Conservation (phyloP, 2,329 filamentous ascomycete species). For the Fusarium tjaetaba region DNA sequence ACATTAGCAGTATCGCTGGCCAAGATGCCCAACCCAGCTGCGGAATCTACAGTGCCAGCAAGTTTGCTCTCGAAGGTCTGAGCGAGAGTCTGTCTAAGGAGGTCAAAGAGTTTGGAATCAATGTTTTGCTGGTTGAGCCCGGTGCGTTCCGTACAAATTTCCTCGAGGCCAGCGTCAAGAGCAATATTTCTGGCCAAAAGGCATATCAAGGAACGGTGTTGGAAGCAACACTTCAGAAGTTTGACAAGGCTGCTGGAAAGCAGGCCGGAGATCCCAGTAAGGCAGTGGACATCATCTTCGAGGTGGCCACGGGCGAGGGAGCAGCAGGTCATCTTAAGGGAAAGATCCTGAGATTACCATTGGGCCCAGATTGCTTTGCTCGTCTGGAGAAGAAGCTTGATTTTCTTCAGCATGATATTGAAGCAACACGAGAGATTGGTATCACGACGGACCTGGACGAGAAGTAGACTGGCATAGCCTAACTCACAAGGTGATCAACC, state of each 20-base stretch:
- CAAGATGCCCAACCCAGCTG: slow-evolving; percentile 51
- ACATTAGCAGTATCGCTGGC: slow-evolving; percentile 58
- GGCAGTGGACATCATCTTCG: slow-evolving; percentile 50
- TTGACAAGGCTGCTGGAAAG: slow-evolving; percentile 44
- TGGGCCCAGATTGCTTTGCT: slow-evolving; percentile 49
- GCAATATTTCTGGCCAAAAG: slow-evolving; percentile 28
- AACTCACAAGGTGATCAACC: neutral
- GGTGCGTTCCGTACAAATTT: slow-evolving; percentile 63
- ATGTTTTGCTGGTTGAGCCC: slow-evolving; percentile 58
- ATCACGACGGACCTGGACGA: slow-evolving; percentile 11
- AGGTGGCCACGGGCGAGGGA: slow-evolving; percentile 48
- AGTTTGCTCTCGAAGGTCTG: slow-evolving; percentile 55
- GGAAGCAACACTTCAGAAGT: slow-evolving; percentile 36
- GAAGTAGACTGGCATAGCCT: neutral
- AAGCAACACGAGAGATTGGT: slow-evolving; percentile 21
- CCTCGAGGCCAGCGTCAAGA: slow-evolving; percentile 43
- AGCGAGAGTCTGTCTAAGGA: slow-evolving; percentile 56
- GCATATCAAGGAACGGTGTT: slow-evolving; percentile 46
- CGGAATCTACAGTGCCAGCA: slow-evolving; percentile 58
- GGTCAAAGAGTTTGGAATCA: slow-evolving; percentile 55
- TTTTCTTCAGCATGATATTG: slow-evolving; percentile 22
- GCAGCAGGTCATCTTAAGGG: slow-evolving; percentile 41
- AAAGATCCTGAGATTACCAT: slow-evolving; percentile 47
- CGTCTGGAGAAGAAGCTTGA: slow-evolving; percentile 42
- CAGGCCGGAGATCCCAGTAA: slow-evolving; percentile 55